These are phyloP conservation scores for Vigna angularis DNA, from an alignment of 306 rosid genomes.

Conservation along the genomic window DNA sequence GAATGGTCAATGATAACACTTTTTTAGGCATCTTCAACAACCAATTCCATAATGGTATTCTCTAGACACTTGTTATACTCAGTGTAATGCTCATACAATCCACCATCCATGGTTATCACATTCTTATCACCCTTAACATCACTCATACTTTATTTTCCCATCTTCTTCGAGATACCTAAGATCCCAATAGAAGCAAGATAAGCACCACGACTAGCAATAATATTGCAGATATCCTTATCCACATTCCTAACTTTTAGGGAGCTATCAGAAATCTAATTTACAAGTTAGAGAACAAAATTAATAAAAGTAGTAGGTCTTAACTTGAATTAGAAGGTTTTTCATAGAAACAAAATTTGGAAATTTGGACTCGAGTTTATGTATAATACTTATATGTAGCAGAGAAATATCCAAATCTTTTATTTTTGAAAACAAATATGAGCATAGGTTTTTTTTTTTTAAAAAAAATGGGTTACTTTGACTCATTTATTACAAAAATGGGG, in stretches of 20 bases:
- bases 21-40: constrained; percentile 62
- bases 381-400: no score
- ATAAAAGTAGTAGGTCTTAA: background rate
- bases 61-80: constrained; percentile 77
- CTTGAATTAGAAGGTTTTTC: no score
- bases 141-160: constrained; percentile 62
- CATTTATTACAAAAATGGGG: no score
- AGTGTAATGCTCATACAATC: constrained; percentile 80
- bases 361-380: no score
- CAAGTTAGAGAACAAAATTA: background rate
- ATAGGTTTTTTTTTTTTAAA: no score
- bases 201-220: constrained; percentile 85
- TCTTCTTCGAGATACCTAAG: constrained; percentile 75
- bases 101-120: constrained; percentile 87
- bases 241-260: constrained; percentile 64
- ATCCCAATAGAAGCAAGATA: constrained; percentile 88
- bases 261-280: constrained; percentile 66
- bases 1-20: constrained; percentile 61
- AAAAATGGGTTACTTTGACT: no score
- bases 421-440: no score
- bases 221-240: constrained; percentile 71
- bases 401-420: no score
- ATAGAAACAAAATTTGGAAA: no score
- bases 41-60: constrained; percentile 66
- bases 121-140: constrained; percentile 57